phyloP scores from a whole-genome alignment of 2,329 filamentous ascomycete genomes.

The Pochonia chlamydosporia region DNA sequence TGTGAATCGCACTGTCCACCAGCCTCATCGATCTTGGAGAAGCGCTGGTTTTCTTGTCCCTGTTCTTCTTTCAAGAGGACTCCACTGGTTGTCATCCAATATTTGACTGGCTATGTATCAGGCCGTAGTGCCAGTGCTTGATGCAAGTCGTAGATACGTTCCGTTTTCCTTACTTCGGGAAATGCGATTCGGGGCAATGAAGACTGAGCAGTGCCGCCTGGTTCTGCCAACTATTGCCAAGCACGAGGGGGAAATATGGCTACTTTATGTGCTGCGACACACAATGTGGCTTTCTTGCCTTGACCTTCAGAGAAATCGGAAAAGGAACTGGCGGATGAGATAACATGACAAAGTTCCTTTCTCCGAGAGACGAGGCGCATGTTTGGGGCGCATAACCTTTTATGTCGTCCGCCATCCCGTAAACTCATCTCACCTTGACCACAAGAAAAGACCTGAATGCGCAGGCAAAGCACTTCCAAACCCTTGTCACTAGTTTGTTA shows the following conservation, averaged over 20 bases:
- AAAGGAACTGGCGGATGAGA: background rate
- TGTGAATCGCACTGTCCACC: background rate
- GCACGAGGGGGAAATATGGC: background rate
- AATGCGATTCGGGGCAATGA: background rate
- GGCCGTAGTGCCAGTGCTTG: too few relatives aligned
- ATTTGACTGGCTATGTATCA: too few relatives aligned
- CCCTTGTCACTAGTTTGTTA: background rate
- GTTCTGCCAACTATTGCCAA: background rate
- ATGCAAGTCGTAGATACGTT: too few relatives aligned
- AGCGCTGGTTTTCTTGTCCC: too few relatives aligned
- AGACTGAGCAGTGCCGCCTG: background rate
- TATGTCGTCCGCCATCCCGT: constrained; percentile 4
- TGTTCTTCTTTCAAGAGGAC: too few relatives aligned
- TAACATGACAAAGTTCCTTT: background rate
- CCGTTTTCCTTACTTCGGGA: too few relatives aligned
- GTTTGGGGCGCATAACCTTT: constrained; percentile 7
- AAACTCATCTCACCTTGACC: background rate
- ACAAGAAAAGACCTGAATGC: background rate
- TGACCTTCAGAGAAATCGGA: background rate
- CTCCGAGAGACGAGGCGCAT: background rate
- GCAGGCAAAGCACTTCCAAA: background rate
- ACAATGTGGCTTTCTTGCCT: background rate
- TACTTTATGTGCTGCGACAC: background rate
- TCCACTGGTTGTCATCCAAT: too few relatives aligned
- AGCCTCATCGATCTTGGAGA: too few relatives aligned